These are phyloP conservation scores for Mallotus nudiflorus DNA, from an alignment of 345 rosid genomes.

Conservation along the genomic window DNA sequence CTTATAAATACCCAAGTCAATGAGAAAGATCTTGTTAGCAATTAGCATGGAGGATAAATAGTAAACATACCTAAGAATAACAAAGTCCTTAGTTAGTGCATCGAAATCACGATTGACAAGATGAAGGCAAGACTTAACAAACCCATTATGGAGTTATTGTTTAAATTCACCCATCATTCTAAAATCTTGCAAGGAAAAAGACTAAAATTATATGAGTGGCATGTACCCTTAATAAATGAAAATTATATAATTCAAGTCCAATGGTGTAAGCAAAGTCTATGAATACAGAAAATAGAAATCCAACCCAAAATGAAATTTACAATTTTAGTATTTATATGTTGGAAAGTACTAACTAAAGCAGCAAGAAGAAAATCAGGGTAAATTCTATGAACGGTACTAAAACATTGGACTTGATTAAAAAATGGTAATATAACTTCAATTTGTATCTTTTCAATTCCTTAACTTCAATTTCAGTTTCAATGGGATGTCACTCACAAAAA, in stretches of 20 bases:
- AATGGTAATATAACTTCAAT: no score
- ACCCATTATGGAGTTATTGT: conserved; percentile 85
- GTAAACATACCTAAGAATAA: conserved; percentile 77
- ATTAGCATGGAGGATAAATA: conserved; percentile 20
- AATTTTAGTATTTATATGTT: no score
- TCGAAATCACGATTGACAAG: conserved; percentile 94
- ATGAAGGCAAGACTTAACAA: conserved; percentile 95
- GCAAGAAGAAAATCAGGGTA: no score
- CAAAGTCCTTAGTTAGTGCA: conserved; percentile 83
- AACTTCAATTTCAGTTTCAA: no score
- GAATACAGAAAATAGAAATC: background rate
- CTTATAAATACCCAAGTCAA: background rate
- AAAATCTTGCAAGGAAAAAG: conserved; percentile 63
- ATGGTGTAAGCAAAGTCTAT: background rate
- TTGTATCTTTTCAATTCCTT: no score
- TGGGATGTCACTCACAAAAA: no score
- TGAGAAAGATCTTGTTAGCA: conserved; percentile 1
- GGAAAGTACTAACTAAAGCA: background rate
- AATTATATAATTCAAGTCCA: conserved; percentile 8
- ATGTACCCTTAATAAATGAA: conserved; percentile 4
- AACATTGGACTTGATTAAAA: no score
- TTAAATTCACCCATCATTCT: conserved; percentile 99
- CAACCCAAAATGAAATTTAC: background rate
- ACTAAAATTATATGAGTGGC: conserved; percentile 29
- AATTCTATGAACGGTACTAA: no score